phyloP scores from a whole-genome alignment of 495 filamentous ascomycete species.

The Trichocladium uniseriatum region DNA sequence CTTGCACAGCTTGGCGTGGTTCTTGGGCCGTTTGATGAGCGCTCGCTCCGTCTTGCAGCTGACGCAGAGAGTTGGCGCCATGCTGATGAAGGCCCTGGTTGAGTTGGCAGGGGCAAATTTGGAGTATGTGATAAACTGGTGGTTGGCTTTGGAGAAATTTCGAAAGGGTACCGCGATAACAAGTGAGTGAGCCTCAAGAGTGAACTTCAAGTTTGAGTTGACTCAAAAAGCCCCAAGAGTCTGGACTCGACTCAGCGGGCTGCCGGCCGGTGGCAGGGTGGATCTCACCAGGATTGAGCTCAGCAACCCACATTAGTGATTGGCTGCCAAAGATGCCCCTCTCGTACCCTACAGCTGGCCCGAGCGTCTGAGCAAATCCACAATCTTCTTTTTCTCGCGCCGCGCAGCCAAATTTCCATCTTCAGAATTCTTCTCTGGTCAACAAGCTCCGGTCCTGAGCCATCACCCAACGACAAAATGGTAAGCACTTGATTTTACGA shows the following conservation, averaged over 20 bases:
- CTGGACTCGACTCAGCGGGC: too few species aligned
- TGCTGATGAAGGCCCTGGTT: conserved; percentile 10
- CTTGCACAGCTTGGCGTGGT: conserved; percentile 84
- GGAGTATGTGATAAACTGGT: too few species aligned
- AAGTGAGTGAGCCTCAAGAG: too few species aligned
- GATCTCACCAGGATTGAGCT: too few species aligned
- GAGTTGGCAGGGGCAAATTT: too few species aligned
- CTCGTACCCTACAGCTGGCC: conserved; percentile 20
- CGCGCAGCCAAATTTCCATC: conserved; percentile 13
- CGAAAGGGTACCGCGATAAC: too few species aligned
- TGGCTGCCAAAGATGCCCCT: conserved; percentile 19
- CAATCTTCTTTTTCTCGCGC: conserved; percentile 22
- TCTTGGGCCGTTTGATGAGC: conserved; percentile 87
- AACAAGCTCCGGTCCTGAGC: conserved; percentile 24
- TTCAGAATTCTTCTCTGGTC: conserved; percentile 7
- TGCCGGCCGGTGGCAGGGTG: too few species aligned
- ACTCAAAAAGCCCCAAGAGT: too few species aligned
- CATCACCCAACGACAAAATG: conserved; percentile 31
- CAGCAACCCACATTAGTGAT: background rate
- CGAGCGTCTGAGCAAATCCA: conserved; percentile 17
- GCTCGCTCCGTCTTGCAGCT: conserved; percentile 69
- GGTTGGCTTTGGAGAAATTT: too few species aligned
- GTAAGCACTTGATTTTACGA: conserved; percentile 32
- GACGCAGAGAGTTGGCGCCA: conserved; percentile 54
- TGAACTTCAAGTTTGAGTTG: too few species aligned